These are phyloP conservation scores for Sonneratia caseolaris DNA, from an alignment of 345 rosid species.

Conservation along the genomic window DNA sequence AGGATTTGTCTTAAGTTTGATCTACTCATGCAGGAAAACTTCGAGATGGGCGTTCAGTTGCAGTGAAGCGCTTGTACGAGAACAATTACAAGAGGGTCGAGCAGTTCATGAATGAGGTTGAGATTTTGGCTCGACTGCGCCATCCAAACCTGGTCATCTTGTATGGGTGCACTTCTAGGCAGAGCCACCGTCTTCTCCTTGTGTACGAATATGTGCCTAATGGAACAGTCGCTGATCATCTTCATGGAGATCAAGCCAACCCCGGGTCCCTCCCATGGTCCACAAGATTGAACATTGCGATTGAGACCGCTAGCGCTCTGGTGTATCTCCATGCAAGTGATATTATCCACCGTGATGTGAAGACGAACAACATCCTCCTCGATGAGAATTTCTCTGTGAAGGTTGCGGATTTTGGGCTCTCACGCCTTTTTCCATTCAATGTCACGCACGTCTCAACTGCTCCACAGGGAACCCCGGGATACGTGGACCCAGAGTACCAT, in stretches of 20 bases:
- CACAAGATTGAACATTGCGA: slow-evolving; percentile 60
- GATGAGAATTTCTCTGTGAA: slow-evolving; percentile 63
- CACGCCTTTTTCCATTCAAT: slow-evolving; percentile 62
- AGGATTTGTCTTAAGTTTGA: not conserved
- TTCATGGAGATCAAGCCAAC: slow-evolving; percentile 55
- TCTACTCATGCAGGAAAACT: slow-evolving; percentile 40
- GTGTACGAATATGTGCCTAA: slow-evolving; percentile 76
- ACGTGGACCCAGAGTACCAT: slow-evolving; percentile 88
- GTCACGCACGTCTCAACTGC: slow-evolving; percentile 79
- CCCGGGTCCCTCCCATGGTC: slow-evolving; percentile 60
- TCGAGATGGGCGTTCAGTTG: slow-evolving; percentile 68
- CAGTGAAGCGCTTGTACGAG: slow-evolving; percentile 77
- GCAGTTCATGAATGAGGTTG: slow-evolving; percentile 81
- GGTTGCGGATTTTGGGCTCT: slow-evolving; percentile 90
- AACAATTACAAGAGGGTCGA: slow-evolving; percentile 64
- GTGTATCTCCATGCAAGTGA: slow-evolving; percentile 68
- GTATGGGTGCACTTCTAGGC: slow-evolving; percentile 81
- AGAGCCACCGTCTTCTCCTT: slow-evolving; percentile 61
- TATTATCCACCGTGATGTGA: slow-evolving; percentile 83
- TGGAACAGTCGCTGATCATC: slow-evolving; percentile 88
- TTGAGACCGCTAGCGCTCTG: slow-evolving; percentile 72
- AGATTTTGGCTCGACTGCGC: slow-evolving; percentile 54
- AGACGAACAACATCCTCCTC: slow-evolving; percentile 80
- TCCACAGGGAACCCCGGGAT: slow-evolving; percentile 96
- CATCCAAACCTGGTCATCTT: slow-evolving; percentile 67